Evolutionary conservation across 768 basidiomycete species (phyloP).

Genomic region (Pholiota microspora): DNA sequence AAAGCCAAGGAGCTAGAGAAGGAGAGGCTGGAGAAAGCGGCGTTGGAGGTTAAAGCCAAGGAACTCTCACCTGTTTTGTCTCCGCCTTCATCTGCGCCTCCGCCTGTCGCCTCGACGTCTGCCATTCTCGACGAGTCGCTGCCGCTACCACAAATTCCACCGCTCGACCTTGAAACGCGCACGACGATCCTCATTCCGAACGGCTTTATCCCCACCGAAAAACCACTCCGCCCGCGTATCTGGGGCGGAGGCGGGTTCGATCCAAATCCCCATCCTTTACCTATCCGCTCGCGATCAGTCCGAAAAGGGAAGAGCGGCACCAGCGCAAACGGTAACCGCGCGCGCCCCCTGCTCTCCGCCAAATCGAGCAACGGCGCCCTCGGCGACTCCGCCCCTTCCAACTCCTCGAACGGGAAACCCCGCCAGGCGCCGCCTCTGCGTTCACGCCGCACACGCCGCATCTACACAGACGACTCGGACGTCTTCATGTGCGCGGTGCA

Average conservation of each 20-base stretch:
- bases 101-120: neutral
- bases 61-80: neutral
- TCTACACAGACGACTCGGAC: slow-evolving; percentile 81
- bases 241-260: slow-evolving; percentile 66
- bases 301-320: slow-evolving; percentile 15
- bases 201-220: slow-evolving; percentile 52
- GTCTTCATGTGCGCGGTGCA: slow-evolving; percentile 69
- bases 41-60: neutral
- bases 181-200: slow-evolving; percentile 60
- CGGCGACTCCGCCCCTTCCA: neutral
- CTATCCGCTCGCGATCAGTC: slow-evolving; percentile 9
- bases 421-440: slow-evolving; percentile 14
- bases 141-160: slow-evolving; percentile 17
- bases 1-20: slow-evolving; percentile 15
- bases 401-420: too few relatives aligned
- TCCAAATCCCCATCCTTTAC: slow-evolving; percentile 19
- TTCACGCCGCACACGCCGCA: slow-evolving; percentile 38
- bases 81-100: neutral
- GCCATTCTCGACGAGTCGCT: slow-evolving; percentile 6
- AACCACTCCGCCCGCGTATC: slow-evolving; percentile 53
- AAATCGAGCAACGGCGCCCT: slow-evolving; percentile 10
- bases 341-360: slow-evolving; percentile 1
- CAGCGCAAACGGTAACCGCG: slow-evolving; percentile 7
- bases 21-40: slow-evolving; percentile 6
- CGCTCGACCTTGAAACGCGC: slow-evolving; percentile 42